These are phyloP conservation scores for Eremochloa ophiuroides DNA, from an alignment of 176 grass and related monocot species.

Conservation along the genomic window DNA sequence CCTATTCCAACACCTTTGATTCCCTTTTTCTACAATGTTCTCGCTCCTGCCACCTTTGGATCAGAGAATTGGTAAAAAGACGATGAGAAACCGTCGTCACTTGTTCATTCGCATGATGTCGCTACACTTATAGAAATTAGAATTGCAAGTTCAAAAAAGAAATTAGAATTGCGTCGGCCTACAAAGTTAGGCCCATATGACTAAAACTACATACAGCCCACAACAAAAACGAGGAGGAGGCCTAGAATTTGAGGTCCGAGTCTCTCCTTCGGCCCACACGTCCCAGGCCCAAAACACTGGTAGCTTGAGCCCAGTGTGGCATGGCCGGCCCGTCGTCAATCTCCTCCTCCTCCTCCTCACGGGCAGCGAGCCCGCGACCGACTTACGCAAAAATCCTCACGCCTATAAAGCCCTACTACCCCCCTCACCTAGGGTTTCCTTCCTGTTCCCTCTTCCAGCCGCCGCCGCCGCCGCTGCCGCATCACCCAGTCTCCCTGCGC, in stretches of 20 bases:
- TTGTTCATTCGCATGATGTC: too few relatives aligned
- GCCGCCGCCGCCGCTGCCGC: slow-evolving; percentile 25
- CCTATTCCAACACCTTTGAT: too few relatives aligned
- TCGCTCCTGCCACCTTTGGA: too few relatives aligned
- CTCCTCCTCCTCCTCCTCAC: neutral
- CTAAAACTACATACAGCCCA: too few relatives aligned
- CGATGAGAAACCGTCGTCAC: too few relatives aligned
- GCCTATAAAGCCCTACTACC: slow-evolving; percentile 1
- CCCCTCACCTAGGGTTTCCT: slow-evolving; percentile 30
- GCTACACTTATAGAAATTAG: too few relatives aligned
- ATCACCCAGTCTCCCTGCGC: neutral
- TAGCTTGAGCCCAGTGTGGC: rapidly evolving
- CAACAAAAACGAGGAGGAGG: too few relatives aligned
- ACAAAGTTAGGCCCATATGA: neutral
- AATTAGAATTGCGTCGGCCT: too few relatives aligned
- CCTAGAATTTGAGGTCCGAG: neutral
- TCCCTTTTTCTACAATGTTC: too few relatives aligned
- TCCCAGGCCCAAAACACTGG: rapidly evolving
- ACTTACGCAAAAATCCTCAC: neutral
- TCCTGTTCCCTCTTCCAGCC: neutral
- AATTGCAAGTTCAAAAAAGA: too few relatives aligned
- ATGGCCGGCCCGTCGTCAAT: neutral
- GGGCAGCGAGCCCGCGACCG: neutral
- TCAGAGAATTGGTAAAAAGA: too few relatives aligned
- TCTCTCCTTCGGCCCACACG: neutral